Evolutionary conservation across 148 eudicot genomes (phyloP).

Genomic region (Camellia japonica): DNA sequence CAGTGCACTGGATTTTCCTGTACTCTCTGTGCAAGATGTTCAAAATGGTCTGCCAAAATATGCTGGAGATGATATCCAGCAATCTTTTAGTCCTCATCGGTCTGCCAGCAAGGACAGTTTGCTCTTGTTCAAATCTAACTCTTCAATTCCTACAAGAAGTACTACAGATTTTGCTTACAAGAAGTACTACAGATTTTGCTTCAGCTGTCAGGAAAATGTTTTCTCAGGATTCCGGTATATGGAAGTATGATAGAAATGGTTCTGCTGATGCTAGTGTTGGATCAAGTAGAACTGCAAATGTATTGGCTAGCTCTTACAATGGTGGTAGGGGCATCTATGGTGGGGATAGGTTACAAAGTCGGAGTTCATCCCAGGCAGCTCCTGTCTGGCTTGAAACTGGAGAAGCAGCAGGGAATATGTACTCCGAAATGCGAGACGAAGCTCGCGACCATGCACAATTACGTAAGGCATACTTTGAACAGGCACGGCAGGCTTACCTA

Average conservation of each 20-base stretch:
- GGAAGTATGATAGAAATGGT: conserved; percentile 77
- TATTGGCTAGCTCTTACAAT: conserved; percentile 52
- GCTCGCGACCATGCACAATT: conserved; percentile 92
- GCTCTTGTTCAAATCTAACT: conserved; percentile 49
- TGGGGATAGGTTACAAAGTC: conserved; percentile 54
- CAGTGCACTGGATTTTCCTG: conserved; percentile 71
- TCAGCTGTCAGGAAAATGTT: conserved; percentile 86
- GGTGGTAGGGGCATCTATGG: conserved; percentile 53
- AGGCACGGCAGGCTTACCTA: too few species aligned
- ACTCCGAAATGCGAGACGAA: conserved; percentile 85
- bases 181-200: conserved; percentile 94
- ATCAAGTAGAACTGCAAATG: conserved; percentile 72
- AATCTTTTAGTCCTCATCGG: conserved; percentile 43
- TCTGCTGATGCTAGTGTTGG: conserved; percentile 63
- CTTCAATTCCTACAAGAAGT: conserved; percentile 56
- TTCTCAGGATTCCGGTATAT: conserved; percentile 62
- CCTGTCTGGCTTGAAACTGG: conserved; percentile 98
- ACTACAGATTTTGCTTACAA: too few species aligned
- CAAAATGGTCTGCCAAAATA: conserved; percentile 49
- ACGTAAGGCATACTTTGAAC: conserved; percentile 85
- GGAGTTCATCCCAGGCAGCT: conserved; percentile 58
- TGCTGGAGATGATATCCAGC: conserved; percentile 59
- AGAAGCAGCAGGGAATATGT: conserved; percentile 91
- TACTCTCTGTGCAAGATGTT: conserved; percentile 59
- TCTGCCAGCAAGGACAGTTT: conserved; percentile 56